A percentile compares a stretch with the other conserved stretches of the same genome.
phyloP scores from a whole-genome alignment of 169 alveolate genomes.

The Pseudocohnilembus persalinus region DNA sequence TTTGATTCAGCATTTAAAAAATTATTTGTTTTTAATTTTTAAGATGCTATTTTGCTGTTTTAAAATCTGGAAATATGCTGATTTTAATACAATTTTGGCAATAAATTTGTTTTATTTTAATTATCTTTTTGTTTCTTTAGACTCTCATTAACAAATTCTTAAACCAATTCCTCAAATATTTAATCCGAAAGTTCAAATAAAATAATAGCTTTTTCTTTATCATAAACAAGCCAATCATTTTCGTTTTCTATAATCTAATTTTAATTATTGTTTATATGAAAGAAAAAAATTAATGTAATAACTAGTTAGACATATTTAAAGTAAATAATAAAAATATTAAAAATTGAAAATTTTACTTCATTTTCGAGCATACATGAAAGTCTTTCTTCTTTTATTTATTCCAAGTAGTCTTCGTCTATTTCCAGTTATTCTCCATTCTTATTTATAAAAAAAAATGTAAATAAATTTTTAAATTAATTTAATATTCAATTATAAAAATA shows the following conservation, averaged over 20 bases:
- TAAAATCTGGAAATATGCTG: no score
- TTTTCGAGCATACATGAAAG: conserved; percentile 41
- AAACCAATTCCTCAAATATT: neutral
- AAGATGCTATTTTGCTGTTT: no score
- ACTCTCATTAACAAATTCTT: conserved; percentile 4
- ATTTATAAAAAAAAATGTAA: no score
- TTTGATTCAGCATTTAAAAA: no score
- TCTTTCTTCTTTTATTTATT: conserved; percentile 46
- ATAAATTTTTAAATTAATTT: no score
- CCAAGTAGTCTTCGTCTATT: conserved; percentile 43
- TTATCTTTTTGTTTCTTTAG: no score
- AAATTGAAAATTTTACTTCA: conserved; percentile 23
- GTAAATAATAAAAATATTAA: neutral
- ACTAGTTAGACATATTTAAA: no score
- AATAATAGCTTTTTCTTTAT: conserved; percentile 40
- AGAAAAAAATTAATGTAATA: no score
- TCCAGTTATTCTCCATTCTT: conserved; percentile 30
- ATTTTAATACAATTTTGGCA: no score
- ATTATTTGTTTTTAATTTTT: no score
- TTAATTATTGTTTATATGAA: neutral
- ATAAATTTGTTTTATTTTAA: no score
- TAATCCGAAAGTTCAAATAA: conserved; percentile 12
- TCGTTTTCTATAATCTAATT: conserved; percentile 35
- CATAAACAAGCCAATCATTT: conserved; percentile 44
- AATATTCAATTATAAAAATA: no score